Conservation (phyloP, 1,284 basidiomycete species). For the Ustilago hordei region DNA sequence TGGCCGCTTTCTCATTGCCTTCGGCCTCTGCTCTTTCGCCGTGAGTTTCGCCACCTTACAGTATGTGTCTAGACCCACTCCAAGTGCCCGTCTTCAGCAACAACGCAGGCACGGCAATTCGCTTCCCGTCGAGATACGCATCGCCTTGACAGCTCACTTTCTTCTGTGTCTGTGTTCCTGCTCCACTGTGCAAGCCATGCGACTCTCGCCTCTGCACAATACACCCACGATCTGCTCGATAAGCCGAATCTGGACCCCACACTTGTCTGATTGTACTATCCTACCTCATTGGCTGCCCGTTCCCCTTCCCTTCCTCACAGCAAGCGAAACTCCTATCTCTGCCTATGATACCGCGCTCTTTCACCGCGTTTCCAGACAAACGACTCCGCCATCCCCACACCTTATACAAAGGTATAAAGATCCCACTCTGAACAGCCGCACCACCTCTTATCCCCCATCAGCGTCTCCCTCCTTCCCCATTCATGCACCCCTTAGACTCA, state of each 20-base stretch:
- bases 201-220: not conserved
- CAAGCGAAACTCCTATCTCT: not conserved
- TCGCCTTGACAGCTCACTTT: conserved; percentile 8
- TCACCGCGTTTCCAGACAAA: not conserved
- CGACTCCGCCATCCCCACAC: conserved; percentile 2
- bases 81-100: conserved; percentile 1
- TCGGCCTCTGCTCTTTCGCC: conserved; percentile 12
- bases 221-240: conserved; percentile 7
- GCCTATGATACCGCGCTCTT: not conserved
- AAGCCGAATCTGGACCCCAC: conserved; percentile 29
- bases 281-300: conserved; percentile 33
- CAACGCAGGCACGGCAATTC: not conserved
- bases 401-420: conserved; percentile 28
- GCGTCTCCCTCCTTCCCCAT: not conserved
- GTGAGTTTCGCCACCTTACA: not conserved
- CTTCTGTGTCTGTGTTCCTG: not conserved
- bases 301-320: conserved; percentile 12
- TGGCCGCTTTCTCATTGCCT: not conserved
- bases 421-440: not conserved
- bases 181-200: not conserved
- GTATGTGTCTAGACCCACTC: conserved; percentile 18
- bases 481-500: conserved; percentile 8
- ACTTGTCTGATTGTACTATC: conserved; percentile 26
- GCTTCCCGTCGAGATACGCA: conserved; percentile 12
- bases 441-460: not conserved